phyloP scores from a whole-genome alignment of 2,329 filamentous ascomycete species.

The Cryphonectria nitschkei region DNA sequence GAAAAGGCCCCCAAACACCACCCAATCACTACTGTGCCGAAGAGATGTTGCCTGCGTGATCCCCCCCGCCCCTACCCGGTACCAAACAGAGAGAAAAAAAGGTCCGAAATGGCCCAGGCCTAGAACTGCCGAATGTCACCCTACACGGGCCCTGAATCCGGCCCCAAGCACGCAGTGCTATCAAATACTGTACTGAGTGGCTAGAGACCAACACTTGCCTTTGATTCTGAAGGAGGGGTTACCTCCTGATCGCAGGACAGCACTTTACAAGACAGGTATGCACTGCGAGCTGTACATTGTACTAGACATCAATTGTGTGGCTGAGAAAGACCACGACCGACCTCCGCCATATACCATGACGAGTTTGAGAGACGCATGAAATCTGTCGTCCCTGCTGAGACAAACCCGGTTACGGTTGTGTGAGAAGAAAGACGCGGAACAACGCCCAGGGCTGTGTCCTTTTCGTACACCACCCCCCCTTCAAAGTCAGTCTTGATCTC shows the following conservation, averaged over 20 bases:
- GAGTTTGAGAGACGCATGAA: background rate
- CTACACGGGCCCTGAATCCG: background rate
- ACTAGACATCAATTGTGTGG: background rate
- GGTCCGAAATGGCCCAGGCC: background rate
- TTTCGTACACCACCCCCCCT: background rate
- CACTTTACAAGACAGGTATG: background rate
- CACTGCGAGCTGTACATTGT: background rate
- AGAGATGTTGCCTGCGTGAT: background rate
- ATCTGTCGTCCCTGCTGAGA: background rate
- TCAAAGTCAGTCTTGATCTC: background rate
- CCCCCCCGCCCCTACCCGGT: background rate
- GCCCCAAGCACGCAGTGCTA: background rate
- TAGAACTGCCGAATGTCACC: conserved; percentile 3
- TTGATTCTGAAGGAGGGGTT: background rate
- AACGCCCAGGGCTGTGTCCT: too few relatives aligned
- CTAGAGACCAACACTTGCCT: background rate
- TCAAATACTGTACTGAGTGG: background rate
- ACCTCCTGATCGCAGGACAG: too few relatives aligned
- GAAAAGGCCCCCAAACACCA: background rate
- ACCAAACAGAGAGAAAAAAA: background rate
- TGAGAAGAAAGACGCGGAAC: background rate
- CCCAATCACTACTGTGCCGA: background rate
- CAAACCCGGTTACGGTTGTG: background rate
- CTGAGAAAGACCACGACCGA: background rate
- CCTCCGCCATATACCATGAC: background rate